Conservation (phyloP, 1,284 basidiomycete genomes). For the Cronartium quercuum region DNA sequence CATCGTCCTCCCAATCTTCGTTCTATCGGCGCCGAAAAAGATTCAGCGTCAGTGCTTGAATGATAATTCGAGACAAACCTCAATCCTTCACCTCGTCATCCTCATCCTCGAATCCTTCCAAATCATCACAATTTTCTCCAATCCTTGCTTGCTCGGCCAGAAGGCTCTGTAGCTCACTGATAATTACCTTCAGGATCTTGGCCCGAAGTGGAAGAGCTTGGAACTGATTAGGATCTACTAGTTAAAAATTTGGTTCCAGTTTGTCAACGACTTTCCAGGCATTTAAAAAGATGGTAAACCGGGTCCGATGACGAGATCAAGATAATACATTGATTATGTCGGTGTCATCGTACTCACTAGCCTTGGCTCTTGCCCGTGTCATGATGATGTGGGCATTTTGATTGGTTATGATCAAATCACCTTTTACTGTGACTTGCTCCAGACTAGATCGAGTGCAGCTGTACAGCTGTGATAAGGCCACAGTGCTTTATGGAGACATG, state of each 20-base stretch:
- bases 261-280: background rate
- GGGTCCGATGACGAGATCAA: no score
- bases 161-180: background rate
- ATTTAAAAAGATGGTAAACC: background rate
- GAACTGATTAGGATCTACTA: background rate
- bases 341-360: slow-evolving; percentile 2
- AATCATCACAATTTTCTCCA: background rate
- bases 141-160: background rate
- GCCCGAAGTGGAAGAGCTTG: background rate
- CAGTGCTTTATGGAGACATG: slow-evolving; percentile 53
- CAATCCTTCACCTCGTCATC: background rate
- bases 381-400: slow-evolving; percentile 60
- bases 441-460: slow-evolving; percentile 61
- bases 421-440: slow-evolving; percentile 68
- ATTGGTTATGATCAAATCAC: slow-evolving; percentile 79
- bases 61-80: background rate
- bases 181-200: slow-evolving; percentile 1
- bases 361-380: slow-evolving; percentile 3
- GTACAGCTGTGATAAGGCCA: slow-evolving; percentile 75
- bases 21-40: background rate
- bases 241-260: background rate
- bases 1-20: slow-evolving; percentile 6
- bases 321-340: background rate
- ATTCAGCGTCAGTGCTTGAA: background rate
- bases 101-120: background rate